phyloP scores from a whole-genome alignment of 2,329 filamentous ascomycete genomes.

The Berkeleyomyces basicola region DNA sequence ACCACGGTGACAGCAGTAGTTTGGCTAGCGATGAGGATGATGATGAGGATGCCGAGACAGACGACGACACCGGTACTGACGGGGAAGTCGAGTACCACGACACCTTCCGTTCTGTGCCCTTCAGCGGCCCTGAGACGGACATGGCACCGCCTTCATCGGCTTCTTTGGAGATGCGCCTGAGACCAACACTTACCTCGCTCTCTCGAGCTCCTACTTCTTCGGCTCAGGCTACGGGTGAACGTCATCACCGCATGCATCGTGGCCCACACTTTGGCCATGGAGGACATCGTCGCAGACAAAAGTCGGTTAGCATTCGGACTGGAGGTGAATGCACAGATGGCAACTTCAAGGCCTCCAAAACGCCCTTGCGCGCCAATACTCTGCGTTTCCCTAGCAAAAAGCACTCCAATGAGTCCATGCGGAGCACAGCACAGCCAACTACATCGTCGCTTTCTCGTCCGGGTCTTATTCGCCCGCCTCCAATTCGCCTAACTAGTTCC shows the following conservation, averaged over 20 bases:
- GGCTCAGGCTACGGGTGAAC: conserved; percentile 2
- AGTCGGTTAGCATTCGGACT: conserved; percentile 32
- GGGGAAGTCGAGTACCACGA: conserved; percentile 13
- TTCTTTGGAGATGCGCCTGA: conserved; percentile 56
- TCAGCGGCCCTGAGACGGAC: conserved; percentile 16
- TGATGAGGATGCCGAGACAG: conserved; percentile 32
- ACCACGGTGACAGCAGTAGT: conserved; percentile 18
- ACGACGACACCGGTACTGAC: conserved; percentile 4
- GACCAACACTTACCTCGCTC: conserved; percentile 55
- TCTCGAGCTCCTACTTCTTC: neutral
- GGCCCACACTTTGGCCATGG: conserved; percentile 1
- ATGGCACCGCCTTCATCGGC: conserved; percentile 21
- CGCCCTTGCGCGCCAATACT: conserved; percentile 27
- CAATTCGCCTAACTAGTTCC: neutral
- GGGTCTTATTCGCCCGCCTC: conserved; percentile 18
- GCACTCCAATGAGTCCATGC: conserved; percentile 39
- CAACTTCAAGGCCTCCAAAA: neutral
- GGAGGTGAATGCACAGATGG: conserved; percentile 23
- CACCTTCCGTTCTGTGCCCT: neutral
- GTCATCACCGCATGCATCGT: neutral
- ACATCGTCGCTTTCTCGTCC: conserved; percentile 14
- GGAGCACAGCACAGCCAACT: conserved; percentile 19
- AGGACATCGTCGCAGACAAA: conserved; percentile 20
- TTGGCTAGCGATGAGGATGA: conserved; percentile 18
- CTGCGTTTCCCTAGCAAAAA: conserved; percentile 31